Evolutionary conservation across 2,329 filamentous ascomycete genomes (phyloP), one percentile per base, ranked within the genome.

Genomic region (Beauveria sp.): DNA sequence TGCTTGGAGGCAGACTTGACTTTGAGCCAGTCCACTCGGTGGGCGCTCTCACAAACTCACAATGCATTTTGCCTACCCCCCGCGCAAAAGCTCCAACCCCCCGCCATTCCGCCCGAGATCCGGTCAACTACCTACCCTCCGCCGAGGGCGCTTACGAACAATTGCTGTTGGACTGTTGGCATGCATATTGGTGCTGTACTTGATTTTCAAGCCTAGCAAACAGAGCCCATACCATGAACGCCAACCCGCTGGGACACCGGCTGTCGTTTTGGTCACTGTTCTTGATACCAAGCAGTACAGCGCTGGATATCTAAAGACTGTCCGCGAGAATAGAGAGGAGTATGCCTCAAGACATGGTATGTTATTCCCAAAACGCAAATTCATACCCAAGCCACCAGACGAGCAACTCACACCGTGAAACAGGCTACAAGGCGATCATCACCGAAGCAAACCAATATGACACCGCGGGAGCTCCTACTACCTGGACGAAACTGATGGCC

Each of bases 61-160:
- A 67, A 94, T 96, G 91, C 92, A 96, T 74, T 92, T 93, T 80
- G 91, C 92, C 65, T 87, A 96, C 68, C 92, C 92, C 60, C 85
- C 91, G 69, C 88, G 92, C 74, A 96, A 93, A 77, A 86, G 84
- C 70, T 93, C 90, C 66, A 86, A 88, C 70, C 85, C 89, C 66
- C 84, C 86, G 66, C 86, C 88, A 34, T 93, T 90, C 75, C 80
- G 81, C 65, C 80, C 83, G 53, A 81, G 85, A 69, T 80, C 82
- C 65, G 77, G 85, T 69, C 76, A 80, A 66, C 73, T 77, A 22
- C 71, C 84, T 53, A 69, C 78, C 63, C 70, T 84, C 64, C 84
- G 89, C 64, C 82, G 84, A 66, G 84, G 81, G 69, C 85, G 88
- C 66, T 70, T 88, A 59, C 85, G 85, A 71, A 75, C 83, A 3